Percentiles rank a stretch among this genome's conserved stretches.
Conservation (phyloP, 1,284 basidiomycete genomes). For the Cystobasidium pallidum region DNA sequence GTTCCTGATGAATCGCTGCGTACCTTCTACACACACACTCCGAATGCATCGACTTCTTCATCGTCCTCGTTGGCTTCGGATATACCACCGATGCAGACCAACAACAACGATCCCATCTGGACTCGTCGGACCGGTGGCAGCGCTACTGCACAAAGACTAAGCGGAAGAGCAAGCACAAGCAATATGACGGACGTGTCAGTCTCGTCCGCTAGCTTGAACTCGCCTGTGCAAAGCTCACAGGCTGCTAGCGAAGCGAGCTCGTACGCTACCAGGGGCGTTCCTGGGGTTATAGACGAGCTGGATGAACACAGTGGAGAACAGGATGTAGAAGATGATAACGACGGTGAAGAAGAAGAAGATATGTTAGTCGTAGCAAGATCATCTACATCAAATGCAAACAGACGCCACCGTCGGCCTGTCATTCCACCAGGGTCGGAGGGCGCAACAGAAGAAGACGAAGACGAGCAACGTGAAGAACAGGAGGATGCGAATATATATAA, state of each 20-base stretch:
- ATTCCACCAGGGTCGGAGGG: neutral
- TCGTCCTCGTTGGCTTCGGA: neutral
- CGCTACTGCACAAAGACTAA: neutral
- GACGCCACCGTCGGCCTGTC: neutral
- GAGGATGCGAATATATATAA: neutral
- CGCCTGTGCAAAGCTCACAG: slow-evolving; percentile 32
- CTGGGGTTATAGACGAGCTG: slow-evolving; percentile 29
- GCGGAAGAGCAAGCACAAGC: neutral
- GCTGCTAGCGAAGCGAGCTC: slow-evolving; percentile 25
- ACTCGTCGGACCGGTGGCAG: neutral
- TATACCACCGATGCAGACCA: neutral
- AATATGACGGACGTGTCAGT: slow-evolving; percentile 13
- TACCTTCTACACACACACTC: neutral
- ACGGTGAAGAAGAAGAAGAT: slow-evolving; percentile 4
- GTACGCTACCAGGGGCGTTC: slow-evolving; percentile 17
- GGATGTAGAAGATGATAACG: neutral
- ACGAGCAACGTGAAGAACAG: neutral
- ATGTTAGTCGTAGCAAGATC: slow-evolving; percentile 1
- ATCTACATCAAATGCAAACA: slow-evolving; percentile 2
- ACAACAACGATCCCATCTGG: neutral
- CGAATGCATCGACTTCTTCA: neutral
- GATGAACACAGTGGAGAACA: neutral
- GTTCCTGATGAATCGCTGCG: slow-evolving; percentile 7
- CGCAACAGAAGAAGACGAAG: neutral
- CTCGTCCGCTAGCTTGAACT: slow-evolving; percentile 20